These are phyloP conservation scores for Phalaenopsis aphrodite DNA, from an alignment of 106 monocot genomes.

Conservation along the genomic window DNA sequence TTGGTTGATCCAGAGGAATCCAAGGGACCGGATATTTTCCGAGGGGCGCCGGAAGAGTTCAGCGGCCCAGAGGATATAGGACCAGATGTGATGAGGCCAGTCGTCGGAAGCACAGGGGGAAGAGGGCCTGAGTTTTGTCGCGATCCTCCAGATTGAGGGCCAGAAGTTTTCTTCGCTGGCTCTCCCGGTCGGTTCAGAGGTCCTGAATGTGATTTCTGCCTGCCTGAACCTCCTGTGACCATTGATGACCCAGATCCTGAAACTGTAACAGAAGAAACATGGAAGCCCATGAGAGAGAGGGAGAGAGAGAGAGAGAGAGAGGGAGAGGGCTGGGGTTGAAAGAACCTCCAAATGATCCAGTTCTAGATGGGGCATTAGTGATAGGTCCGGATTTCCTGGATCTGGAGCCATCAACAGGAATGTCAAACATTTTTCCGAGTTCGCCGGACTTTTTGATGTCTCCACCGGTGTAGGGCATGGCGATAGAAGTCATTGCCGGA, in stretches of 20 bases:
- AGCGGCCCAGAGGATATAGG: conserved; percentile 69
- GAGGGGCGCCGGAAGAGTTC: conserved; percentile 60
- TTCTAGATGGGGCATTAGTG: conserved; percentile 25
- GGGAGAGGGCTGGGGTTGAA: conserved; percentile 32
- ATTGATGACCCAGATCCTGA: conserved; percentile 19
- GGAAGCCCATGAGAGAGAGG: neutral
- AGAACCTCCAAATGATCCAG: conserved; percentile 31
- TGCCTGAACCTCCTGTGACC: conserved; percentile 30
- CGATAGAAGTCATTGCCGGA: conserved; percentile 39
- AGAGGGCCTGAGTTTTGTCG: conserved; percentile 81
- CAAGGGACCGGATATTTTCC: conserved; percentile 63
- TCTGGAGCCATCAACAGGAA: conserved; percentile 52
- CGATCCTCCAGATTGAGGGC: conserved; percentile 65
- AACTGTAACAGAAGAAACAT: conserved; percentile 17
- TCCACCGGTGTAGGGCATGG: conserved; percentile 73
- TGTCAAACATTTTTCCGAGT: conserved; percentile 81
- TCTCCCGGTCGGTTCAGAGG: conserved; percentile 56
- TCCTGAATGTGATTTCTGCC: conserved; percentile 59
- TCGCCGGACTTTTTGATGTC: conserved; percentile 66
- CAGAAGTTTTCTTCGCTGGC: conserved; percentile 49
- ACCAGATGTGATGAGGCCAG: conserved; percentile 82
- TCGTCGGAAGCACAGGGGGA: conserved; percentile 52
- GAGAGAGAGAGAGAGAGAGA: conserved; percentile 11
- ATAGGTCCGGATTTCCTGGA: conserved; percentile 66
- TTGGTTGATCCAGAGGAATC: conserved; percentile 63